phyloP scores from a whole-genome alignment of 2,329 filamentous ascomycete species.

The Aureobasidium subglaciale region DNA sequence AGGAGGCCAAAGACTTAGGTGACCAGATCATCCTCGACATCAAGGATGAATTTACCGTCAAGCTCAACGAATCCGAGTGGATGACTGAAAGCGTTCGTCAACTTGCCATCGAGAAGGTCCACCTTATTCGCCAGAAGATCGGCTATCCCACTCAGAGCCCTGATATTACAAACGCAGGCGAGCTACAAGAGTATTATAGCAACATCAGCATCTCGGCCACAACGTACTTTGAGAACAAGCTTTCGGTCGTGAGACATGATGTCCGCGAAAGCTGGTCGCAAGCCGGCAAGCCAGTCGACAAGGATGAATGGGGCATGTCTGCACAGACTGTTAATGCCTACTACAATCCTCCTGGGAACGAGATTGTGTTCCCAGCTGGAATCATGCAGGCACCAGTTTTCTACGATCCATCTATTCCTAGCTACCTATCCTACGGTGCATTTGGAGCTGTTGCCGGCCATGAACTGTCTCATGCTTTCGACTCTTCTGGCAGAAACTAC shows the following conservation, averaged over 20 bases:
- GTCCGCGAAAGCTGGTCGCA: conserved; percentile 48
- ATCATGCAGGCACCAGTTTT: conserved; percentile 65
- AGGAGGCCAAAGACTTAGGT: conserved; percentile 58
- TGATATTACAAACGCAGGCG: conserved; percentile 47
- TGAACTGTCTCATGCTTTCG: conserved; percentile 64
- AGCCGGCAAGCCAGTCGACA: conserved; percentile 54
- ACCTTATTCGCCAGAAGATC: conserved; percentile 62
- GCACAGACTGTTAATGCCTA: conserved; percentile 52
- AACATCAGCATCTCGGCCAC: conserved; percentile 44
- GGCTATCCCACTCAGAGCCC: conserved; percentile 52
- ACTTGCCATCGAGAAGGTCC: conserved; percentile 56
- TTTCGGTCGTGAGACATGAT: conserved; percentile 45
- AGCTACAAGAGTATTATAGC: conserved; percentile 51
- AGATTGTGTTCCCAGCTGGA: conserved; percentile 62
- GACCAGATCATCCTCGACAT: conserved; percentile 66
- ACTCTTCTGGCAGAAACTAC: conserved; percentile 57
- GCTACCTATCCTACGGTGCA: conserved; percentile 62
- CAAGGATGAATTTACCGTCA: conserved; percentile 58
- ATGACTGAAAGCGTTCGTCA: conserved; percentile 56
- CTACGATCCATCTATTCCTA: conserved; percentile 50
- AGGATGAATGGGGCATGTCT: conserved; percentile 54
- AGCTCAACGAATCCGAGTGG: conserved; percentile 54
- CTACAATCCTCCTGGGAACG: conserved; percentile 58
- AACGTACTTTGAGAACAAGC: conserved; percentile 52
- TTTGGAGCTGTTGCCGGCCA: conserved; percentile 63